These are phyloP conservation scores for Cryptosporidium tyzzeri DNA, from an alignment of 169 alveolate genomes.

Conservation along the genomic window DNA sequence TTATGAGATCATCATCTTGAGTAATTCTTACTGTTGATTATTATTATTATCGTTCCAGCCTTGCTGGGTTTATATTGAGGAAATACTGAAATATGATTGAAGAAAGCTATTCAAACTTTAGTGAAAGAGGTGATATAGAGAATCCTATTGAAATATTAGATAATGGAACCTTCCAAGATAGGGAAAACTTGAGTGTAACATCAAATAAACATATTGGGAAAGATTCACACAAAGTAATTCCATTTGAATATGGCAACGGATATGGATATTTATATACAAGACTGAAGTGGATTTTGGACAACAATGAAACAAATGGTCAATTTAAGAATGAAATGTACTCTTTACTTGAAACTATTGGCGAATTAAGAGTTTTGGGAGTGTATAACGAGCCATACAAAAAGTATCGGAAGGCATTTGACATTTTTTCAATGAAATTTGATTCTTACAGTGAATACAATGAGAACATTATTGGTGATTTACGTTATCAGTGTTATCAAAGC, in stretches of 20 bases:
- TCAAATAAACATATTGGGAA: not conserved
- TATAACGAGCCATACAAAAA: conserved; percentile 52
- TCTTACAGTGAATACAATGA: not conserved
- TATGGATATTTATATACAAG: conserved; percentile 52
- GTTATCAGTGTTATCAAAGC: conserved; percentile 46
- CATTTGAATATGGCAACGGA: conserved; percentile 44
- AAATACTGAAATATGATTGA: not conserved
- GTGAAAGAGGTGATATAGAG: not conserved
- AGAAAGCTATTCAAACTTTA: not conserved
- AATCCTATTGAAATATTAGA: not conserved
- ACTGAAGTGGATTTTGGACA: conserved; percentile 38
- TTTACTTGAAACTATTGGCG: conserved; percentile 49
- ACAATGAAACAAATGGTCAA: not conserved
- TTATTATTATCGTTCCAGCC: not conserved
- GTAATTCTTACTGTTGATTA: not conserved
- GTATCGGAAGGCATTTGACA: conserved; percentile 54
- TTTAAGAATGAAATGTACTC: conserved; percentile 25
- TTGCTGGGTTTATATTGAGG: not conserved
- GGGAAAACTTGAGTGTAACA: not conserved
- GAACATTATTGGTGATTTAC: conserved; percentile 22
- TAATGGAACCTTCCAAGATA: not conserved
- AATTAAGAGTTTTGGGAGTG: conserved; percentile 42
- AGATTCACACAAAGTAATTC: not conserved
- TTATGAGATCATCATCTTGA: not conserved
- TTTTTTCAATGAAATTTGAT: conserved; percentile 18